Base-by-base conservation (phyloP, 2,329 filamentous ascomycete genomes). In the Curvularia eragrostidis region DNA sequence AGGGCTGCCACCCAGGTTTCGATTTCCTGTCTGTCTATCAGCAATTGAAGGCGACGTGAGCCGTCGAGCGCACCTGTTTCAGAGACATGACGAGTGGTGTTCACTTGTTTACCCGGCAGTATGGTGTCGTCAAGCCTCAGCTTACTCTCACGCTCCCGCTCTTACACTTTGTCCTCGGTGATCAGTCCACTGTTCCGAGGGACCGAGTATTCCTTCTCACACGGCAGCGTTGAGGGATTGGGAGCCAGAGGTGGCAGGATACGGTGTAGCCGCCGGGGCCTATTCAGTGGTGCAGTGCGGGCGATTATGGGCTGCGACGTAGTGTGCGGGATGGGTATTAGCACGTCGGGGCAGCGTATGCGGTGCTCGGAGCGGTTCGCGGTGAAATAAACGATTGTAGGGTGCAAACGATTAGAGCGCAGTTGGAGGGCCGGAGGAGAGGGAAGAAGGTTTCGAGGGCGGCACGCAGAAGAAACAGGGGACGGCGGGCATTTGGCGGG, bases 1-100 rank as follows among this genome's bases (percentile, higher is more conserved):
- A 99, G 87, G 78, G 95, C 95, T 76, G 89, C 84, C 67, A 98
- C 95, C 95, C 95, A 99, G 48, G 92, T 96, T 82, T 98, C 94
- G 79, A 99, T 99, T 90, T 99, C 95, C 93, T 96, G 61, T 55
- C 56, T 56, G 55, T 54, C 41, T 39, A 58, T 77, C 57, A 77
- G 73, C 60, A 61, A 63, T 65, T 65, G 65, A 19, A 59, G 23
- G 42, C 44, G 51, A 65, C 63, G 58, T 53, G 46, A 55, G 53
- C 59, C n/a, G 32, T 18, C 43, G 23, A 26, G 56, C 69, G 54
- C 68, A 76, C 77, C 75, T 82, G 80, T 75, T 82, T 82, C 63
- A 82, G 78, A 72, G 81, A 82, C 80, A 82, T 82, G 70, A 71
- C 71, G 74, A 74, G 69, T 66, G 63, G 67, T 65, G 51, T 64